phyloP scores from a whole-genome alignment of 257 asterid genomes.

The Thymus mandschuricus region DNA sequence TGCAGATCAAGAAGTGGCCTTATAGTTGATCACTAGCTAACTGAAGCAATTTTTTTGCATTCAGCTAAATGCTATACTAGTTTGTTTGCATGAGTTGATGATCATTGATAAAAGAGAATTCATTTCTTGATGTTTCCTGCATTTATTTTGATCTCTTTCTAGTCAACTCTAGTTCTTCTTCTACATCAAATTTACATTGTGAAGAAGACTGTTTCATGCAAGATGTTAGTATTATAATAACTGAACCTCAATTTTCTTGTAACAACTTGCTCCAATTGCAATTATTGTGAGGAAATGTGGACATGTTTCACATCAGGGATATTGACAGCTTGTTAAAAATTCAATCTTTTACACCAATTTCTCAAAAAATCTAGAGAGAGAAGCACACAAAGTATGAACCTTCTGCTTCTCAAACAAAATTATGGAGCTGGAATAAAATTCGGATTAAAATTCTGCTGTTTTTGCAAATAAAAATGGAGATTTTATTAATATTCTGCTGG shows the following conservation, averaged over 20 bases:
- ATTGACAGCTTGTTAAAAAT: conserved; percentile 16
- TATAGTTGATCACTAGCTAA: not conserved
- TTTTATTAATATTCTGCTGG: no score
- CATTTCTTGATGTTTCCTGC: not conserved
- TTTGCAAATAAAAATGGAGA: not conserved
- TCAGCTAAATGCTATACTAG: conserved; percentile 7
- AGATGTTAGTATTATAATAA: not conserved
- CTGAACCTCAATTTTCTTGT: not conserved
- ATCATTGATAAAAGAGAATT: not conserved
- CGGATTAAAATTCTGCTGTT: not conserved
- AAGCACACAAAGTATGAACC: not conserved
- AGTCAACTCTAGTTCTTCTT: not conserved
- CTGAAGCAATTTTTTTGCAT: not conserved
- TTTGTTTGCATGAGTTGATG: not conserved
- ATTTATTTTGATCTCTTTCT: not conserved
- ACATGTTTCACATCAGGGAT: not conserved
- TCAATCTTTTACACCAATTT: not conserved
- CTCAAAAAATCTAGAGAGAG: not conserved
- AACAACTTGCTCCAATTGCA: not conserved
- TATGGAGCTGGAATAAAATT: no score
- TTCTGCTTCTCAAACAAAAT: not conserved
- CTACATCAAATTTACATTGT: not conserved
- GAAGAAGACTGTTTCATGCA: conserved; percentile 14
- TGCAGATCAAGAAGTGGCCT: not conserved
- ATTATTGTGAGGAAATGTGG: not conserved